Evolutionary conservation across 352 stramenopile genomes (phyloP), one percentile per base, ranked within the genome.

Genomic region (Globisporangium recalcitrans): DNA sequence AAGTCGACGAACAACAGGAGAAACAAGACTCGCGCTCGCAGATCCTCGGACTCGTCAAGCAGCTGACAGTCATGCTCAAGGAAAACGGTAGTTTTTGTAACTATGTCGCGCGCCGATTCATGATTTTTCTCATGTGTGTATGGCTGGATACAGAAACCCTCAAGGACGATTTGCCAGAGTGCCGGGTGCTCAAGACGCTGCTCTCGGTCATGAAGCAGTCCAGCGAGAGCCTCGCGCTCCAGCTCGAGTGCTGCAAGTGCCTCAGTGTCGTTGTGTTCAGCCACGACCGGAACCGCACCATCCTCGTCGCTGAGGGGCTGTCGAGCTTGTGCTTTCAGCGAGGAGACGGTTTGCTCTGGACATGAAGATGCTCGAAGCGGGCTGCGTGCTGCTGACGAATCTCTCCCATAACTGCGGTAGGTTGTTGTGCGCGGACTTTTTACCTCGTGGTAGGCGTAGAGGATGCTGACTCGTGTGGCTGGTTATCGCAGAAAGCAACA

Each of bases 121-220:
- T n/a, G n/a, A 34, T 36, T 10, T 36, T 36, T 36, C 31, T 36
- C 11, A 36, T 40, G 2, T 40, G 34, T 40, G 34, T 19, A 13
- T 36, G 31, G 11, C 1, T 40, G 16, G 11, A 13, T 5, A 58
- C 70, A 84, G 75, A 69, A 29, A 65, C 40, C 34, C 62, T 91
- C 9, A 96, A 97, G 71, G 75, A 93, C 51, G 80, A 89, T 22
- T 70, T 98, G 24, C 85, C 82, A 0, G 75, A 91, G 47, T 89
- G 77, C 24, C 64, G 80, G 1, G 81, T 64, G 9, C 62, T 96
- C 19, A 78, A 87, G 47, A 66, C 68, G 1, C 63, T 97, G 4
- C 60, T 92, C 11, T 56, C 58, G 34, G 64, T 88, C 5, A 92
- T 97, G 82, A 64, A 83, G 27, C 49, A 79, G 26, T 86, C 87